Conservation (phyloP, 306 rosid species). For the Arachis stenosperma region DNA sequence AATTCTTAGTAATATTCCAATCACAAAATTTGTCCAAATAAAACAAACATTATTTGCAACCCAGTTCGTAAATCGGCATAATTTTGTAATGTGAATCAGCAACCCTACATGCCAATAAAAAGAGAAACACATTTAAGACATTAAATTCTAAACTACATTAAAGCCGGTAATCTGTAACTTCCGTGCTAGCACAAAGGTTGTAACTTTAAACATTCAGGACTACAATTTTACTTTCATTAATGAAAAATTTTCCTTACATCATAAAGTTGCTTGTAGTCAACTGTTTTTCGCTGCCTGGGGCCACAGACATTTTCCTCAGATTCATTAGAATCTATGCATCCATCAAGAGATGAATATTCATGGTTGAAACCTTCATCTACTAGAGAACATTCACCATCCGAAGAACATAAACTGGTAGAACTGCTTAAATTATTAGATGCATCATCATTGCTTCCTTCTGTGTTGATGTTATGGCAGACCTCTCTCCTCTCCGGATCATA, state of each 20-base stretch:
- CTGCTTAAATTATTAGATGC: constrained; percentile 52
- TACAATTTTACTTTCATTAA: background rate
- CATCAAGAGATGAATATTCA: constrained; percentile 46
- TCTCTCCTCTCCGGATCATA: constrained; percentile 78
- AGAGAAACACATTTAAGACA: background rate
- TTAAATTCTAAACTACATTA: constrained; percentile 12
- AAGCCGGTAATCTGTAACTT: constrained; percentile 22
- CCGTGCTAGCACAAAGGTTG: constrained; percentile 6
- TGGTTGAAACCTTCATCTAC: constrained; percentile 42
- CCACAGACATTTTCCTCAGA: constrained; percentile 62
- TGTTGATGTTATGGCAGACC: constrained; percentile 46
- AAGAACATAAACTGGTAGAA: constrained; percentile 59
- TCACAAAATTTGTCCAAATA: constrained; percentile 8
- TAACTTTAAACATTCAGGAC: constrained; percentile 30
- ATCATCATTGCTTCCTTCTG: constrained; percentile 51
- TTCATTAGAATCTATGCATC: constrained; percentile 64
- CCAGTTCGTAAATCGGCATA: constrained; percentile 16
- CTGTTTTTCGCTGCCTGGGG: constrained; percentile 69
- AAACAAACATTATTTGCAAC: background rate
- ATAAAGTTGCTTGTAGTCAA: constrained; percentile 79
- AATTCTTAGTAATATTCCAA: constrained; percentile 7
- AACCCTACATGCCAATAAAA: background rate
- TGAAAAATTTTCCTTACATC: constrained; percentile 44
- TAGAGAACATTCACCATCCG: constrained; percentile 46
- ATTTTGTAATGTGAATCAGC: constrained; percentile 10